Percentiles rank a stretch among this genome's conserved stretches.
Evolutionary conservation across 768 basidiomycete species (phyloP).

Genomic region (Trametes cubensis): DNA sequence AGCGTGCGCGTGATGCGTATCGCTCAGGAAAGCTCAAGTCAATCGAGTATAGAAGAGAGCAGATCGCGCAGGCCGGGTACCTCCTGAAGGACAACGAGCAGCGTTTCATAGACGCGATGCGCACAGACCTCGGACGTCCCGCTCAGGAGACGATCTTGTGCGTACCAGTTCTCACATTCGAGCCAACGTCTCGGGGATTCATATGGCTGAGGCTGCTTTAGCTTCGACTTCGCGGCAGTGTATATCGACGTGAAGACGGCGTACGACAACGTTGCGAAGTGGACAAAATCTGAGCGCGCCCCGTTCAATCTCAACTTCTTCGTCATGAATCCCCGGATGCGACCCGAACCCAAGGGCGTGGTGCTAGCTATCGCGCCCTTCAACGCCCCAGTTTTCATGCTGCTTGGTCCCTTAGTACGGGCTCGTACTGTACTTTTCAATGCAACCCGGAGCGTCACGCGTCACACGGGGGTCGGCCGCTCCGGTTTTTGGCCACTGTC

Average conservation of each 20-base stretch:
- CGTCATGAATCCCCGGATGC: conserved; percentile 62
- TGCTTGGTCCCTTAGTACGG: conserved; percentile 58
- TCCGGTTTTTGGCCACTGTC: no score
- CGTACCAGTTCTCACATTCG: conserved; percentile 28
- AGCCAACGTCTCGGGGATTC: no score
- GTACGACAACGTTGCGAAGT: conserved; percentile 68
- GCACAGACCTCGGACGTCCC: conserved; percentile 66
- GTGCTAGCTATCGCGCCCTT: conserved; percentile 72
- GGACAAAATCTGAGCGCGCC: conserved; percentile 67
- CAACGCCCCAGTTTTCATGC: conserved; percentile 72
- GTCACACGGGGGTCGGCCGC: no score
- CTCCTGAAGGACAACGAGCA: conserved; percentile 72
- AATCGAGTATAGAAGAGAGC: conserved; percentile 72
- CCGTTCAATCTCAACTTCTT: conserved; percentile 58
- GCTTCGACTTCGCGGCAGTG: conserved; percentile 61
- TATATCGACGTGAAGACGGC: conserved; percentile 56
- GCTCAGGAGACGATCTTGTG: conserved; percentile 58
- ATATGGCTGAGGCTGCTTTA: conserved; percentile 29
- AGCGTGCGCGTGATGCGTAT: conserved; percentile 59
- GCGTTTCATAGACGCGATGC: conserved; percentile 60
- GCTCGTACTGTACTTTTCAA: no score
- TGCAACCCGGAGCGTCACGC: no score
- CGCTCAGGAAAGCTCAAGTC: conserved; percentile 63
- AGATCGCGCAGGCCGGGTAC: conserved; percentile 75
- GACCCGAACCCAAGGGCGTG: conserved; percentile 79